These are phyloP conservation scores for Aspergillus melleus DNA, from an alignment of 2,329 filamentous ascomycete species.

Conservation along the genomic window DNA sequence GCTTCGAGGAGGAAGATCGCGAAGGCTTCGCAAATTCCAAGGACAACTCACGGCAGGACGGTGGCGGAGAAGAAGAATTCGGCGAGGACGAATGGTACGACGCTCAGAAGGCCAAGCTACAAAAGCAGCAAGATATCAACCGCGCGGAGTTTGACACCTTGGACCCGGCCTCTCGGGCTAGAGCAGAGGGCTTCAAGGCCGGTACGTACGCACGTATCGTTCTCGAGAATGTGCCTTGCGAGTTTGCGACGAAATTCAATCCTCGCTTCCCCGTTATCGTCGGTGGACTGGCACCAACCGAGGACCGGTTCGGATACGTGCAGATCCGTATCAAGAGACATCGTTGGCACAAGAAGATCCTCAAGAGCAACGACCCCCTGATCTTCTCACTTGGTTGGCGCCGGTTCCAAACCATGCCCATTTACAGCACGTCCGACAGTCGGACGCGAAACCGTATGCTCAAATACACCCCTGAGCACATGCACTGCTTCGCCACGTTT, in stretches of 20 bases:
- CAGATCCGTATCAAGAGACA: conserved; percentile 97
- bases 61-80: conserved; percentile 70
- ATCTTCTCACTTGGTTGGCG: conserved; percentile 98
- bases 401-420: conserved; percentile 85
- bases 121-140: conserved; percentile 97
- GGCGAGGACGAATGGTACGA: conserved; percentile 99
- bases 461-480: conserved; percentile 98
- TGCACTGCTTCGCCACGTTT: conserved; percentile 97
- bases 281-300: conserved; percentile 87
- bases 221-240: conserved; percentile 82
- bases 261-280: conserved; percentile 80
- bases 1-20: conserved; percentile 97
- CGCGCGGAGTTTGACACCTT: conserved; percentile 86
- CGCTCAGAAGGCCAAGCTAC: conserved; percentile 86
- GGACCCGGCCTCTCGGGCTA: conserved; percentile 77
- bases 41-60: conserved; percentile 72
- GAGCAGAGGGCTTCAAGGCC: conserved; percentile 86
- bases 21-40: conserved; percentile 86
- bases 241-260: conserved; percentile 83
- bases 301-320: conserved; percentile 93
- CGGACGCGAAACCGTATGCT: conserved; percentile 94
- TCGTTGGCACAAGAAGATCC: conserved; percentile 98
- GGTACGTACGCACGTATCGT: conserved; percentile 93
- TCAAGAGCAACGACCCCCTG: conserved; percentile 96
- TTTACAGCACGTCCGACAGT: conserved; percentile 94